phyloP scores from a whole-genome alignment of 345 rosid genomes.

The Gossypium herbaceum region DNA sequence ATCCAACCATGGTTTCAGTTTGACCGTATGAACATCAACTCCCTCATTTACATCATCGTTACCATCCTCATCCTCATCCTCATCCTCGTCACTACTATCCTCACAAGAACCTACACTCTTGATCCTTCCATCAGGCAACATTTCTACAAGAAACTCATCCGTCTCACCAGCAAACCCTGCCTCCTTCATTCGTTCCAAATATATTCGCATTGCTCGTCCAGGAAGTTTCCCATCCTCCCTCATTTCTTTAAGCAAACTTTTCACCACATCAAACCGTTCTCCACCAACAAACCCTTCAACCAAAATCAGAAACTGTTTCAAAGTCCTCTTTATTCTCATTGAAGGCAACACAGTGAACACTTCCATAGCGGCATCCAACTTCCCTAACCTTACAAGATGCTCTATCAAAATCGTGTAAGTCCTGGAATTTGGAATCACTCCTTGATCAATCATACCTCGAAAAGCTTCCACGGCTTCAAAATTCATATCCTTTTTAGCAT shows the following conservation, averaged over 20 bases:
- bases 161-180: conserved; percentile 56
- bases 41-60: conserved; percentile 22
- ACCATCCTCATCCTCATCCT: conserved; percentile 25
- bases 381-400: conserved; percentile 55
- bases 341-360: conserved; percentile 56
- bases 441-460: conserved; percentile 52
- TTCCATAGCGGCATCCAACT: conserved; percentile 60
- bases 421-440: conserved; percentile 78
- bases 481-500: conserved; percentile 37
- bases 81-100: conserved; percentile 36
- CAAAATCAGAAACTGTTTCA: conserved; percentile 57
- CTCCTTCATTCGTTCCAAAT: conserved; percentile 52
- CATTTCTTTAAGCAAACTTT: conserved; percentile 61
- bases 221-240: conserved; percentile 62
- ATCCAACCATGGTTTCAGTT: conserved; percentile 80
- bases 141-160: conserved; percentile 46
- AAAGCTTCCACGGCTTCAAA: conserved; percentile 52
- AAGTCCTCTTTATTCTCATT: conserved; percentile 77
- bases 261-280: conserved; percentile 47
- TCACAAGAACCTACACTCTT: conserved; percentile 34
- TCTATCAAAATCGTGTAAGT: conserved; percentile 73
- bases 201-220: conserved; percentile 44
- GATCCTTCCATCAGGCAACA: conserved; percentile 73
- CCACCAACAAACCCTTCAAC: conserved; percentile 48
- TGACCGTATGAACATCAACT: conserved; percentile 27